phyloP scores from a whole-genome alignment of 805 yeast genomes.

The Candida tallmaniae region DNA sequence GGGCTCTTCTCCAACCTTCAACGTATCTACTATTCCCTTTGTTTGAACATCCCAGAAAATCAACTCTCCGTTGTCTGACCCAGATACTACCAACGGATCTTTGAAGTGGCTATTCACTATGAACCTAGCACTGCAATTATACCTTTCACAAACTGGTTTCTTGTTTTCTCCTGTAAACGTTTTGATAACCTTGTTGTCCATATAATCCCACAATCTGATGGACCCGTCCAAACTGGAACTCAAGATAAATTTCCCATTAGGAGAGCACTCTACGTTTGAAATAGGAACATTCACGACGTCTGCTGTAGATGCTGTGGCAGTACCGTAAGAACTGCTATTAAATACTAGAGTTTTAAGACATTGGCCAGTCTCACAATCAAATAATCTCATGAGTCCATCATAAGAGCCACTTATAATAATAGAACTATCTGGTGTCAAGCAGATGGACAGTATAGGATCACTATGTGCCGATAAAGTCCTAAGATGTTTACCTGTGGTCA shows the following conservation, averaged over 20 bases:
- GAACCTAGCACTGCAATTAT: conserved; percentile 50
- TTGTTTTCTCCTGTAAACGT: conserved; percentile 45
- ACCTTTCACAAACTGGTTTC: conserved; percentile 45
- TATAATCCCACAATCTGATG: conserved; percentile 80
- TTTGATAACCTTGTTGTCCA: conserved; percentile 74
- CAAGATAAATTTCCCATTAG: conserved; percentile 74
- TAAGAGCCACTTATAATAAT: conserved; percentile 81
- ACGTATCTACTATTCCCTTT: conserved; percentile 40
- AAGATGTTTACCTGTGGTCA: conserved; percentile 59
- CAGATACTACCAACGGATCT: conserved; percentile 49
- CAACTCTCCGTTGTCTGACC: conserved; percentile 54
- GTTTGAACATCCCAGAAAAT: conserved; percentile 64
- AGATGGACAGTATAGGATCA: conserved; percentile 77
- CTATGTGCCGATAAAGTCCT: conserved; percentile 88
- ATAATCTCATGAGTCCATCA: conserved; percentile 87
- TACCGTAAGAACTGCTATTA: conserved; percentile 57
- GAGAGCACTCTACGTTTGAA: conserved; percentile 65
- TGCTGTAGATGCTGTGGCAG: conserved; percentile 53
- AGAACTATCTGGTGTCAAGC: conserved; percentile 74
- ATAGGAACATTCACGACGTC: conserved; percentile 62
- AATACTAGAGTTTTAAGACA: conserved; percentile 86
- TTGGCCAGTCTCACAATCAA: conserved; percentile 86
- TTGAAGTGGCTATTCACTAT: conserved; percentile 25
- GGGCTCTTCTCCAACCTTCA: conserved; percentile 10
- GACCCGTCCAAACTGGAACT: conserved; percentile 80